Evolutionary conservation across 2,329 filamentous ascomycete species (phyloP).

Genomic region (Sclerotinia minor): DNA sequence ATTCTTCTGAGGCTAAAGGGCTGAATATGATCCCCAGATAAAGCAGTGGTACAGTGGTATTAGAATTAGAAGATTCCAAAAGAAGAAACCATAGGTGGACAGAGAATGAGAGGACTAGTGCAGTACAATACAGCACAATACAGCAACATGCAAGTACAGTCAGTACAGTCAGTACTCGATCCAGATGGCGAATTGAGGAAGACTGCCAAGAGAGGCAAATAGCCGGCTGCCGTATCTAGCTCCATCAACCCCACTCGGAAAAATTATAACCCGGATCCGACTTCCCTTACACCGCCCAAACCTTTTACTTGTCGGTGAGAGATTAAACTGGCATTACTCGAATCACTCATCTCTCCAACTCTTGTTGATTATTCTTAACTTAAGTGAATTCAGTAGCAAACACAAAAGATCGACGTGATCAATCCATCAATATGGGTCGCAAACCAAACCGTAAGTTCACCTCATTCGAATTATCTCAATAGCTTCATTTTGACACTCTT

Average conservation of each 20-base stretch:
- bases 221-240: neutral
- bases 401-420: neutral
- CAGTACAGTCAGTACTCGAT: neutral
- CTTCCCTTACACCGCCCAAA: slow-evolving; percentile 18
- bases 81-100: neutral
- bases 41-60: neutral
- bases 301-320: slow-evolving; percentile 22
- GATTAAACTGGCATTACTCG: slow-evolving; percentile 23
- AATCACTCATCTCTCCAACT: slow-evolving; percentile 19
- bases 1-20: neutral
- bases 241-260: neutral
- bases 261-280: neutral
- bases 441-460: slow-evolving; percentile 35
- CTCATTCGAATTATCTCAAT: slow-evolving; percentile 17
- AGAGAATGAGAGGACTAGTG: neutral
- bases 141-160: neutral
- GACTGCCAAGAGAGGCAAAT: neutral
- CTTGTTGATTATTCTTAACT: slow-evolving; percentile 16
- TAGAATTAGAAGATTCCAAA: neutral
- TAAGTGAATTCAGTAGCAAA: neutral
- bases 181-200: too few relatives aligned
- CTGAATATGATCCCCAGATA: neutral
- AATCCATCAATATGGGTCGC: slow-evolving; percentile 31
- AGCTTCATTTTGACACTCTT: slow-evolving; percentile 4
- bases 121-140: too few relatives aligned